Evolutionary conservation across 2,329 filamentous ascomycete species (phyloP), one percentile per base, ranked within the genome.

Genomic region (Cercospora berteroae): DNA sequence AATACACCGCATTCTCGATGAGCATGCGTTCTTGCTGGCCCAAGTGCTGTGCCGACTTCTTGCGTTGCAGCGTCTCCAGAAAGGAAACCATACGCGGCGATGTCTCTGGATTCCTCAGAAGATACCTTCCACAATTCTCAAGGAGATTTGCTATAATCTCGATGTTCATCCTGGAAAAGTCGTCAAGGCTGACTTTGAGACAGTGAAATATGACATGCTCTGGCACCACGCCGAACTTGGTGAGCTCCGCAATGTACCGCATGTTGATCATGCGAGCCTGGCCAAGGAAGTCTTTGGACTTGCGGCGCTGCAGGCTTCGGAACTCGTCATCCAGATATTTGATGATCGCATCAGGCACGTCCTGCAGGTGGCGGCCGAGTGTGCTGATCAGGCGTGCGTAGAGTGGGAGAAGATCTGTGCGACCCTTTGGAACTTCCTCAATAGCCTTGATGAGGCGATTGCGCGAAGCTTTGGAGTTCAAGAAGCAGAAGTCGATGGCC

Each of bases 201-300:
- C 95, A 99, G 77, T 99, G 95, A 77, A 99, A 99, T 63, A 99
- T 96, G 71, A 99, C 94, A 79, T 99, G 95, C 79, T 99, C 95
- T 0, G 96, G 95, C 8, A 99, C 95, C 33, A 97, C 93, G 33
- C 95, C 94, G 76, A 99, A 99, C 77, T 99, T 99, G 67, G 95
- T 99, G 76, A 99, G 82, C 80, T 99, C 95, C 7, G 95, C 94
- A 60, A 99, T 88, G 78, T 99, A 99, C n/a, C 96, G 92, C 70
- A 98, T 94, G 77, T 98, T 98, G 80, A 91, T 90, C 73, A 96
- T 89, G 52, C 95, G 90, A 59, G 97, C 93, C 79, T 97, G 94
- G 0, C 94, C 94, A 0, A 98, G 84, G 70, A 99, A 97, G 74
- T 99, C 96, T 77, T 99, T 99, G 67, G 96, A 94, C 78, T 99